Percentiles rank a stretch among this genome's conserved stretches.
Evolutionary conservation across 1,284 basidiomycete genomes (phyloP).

Genomic region (Tilletia walkeri): DNA sequence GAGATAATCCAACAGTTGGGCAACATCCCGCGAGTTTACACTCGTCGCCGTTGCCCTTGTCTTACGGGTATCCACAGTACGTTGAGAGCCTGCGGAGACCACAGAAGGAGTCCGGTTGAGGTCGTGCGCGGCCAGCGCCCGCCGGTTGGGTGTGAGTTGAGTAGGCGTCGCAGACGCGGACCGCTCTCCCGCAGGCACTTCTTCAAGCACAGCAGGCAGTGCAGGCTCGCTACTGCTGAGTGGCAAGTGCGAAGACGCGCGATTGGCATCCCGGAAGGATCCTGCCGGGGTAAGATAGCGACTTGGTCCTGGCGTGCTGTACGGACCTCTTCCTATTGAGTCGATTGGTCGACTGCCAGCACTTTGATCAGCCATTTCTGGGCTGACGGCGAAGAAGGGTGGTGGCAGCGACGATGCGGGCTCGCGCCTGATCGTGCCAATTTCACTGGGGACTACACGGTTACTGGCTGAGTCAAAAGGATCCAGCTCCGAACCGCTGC

Average conservation of each 20-base stretch:
- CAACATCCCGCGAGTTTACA: constrained; percentile 38
- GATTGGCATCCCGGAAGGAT: not conserved
- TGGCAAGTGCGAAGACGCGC: constrained; percentile 12
- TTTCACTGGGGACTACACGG: constrained; percentile 38
- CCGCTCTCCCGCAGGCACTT: not conserved
- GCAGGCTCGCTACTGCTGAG: constrained; percentile 11
- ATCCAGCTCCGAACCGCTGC: constrained; percentile 31
- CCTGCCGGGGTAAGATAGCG: constrained; percentile 5
- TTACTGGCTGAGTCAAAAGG: constrained; percentile 46
- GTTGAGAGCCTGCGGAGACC: constrained; percentile 25
- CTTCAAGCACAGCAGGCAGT: not conserved
- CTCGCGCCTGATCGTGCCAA: constrained; percentile 28
- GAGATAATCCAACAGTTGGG: constrained; percentile 36
- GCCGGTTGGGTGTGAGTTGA: constrained; percentile 14
- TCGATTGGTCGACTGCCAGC: not conserved
- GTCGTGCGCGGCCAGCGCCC: constrained; percentile 19
- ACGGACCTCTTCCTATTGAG: constrained; percentile 2
- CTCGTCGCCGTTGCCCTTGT: constrained; percentile 21
- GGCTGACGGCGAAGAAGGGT: constrained; percentile 17
- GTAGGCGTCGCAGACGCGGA: constrained; percentile 5
- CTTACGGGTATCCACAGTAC: not conserved
- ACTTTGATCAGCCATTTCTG: not conserved
- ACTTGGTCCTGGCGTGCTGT: constrained; percentile 14
- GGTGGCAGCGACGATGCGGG: constrained; percentile 21
- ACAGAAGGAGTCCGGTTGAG: constrained; percentile 13